phyloP scores from a whole-genome alignment of 75 land plant species.

The Selaginella moellendorffii region DNA sequence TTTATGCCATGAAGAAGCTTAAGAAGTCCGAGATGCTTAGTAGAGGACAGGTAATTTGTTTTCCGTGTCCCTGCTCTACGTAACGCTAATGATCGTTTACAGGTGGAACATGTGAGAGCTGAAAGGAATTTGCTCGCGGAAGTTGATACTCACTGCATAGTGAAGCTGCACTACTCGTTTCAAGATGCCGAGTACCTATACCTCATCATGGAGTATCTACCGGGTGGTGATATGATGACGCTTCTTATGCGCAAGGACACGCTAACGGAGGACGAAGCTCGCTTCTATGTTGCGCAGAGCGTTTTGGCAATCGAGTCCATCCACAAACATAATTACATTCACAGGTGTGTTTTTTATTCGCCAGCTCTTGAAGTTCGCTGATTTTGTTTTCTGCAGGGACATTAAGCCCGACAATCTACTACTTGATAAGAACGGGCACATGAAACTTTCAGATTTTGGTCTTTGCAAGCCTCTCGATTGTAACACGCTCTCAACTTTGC shows the following conservation, averaged over 20 bases:
- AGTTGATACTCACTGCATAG: conserved; percentile 79
- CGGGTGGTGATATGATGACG: conserved; percentile 94
- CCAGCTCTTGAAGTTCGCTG: background rate
- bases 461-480: conserved; percentile 84
- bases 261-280: conserved; percentile 63
- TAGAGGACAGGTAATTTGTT: conserved; percentile 51
- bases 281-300: conserved; percentile 77
- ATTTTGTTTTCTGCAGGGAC: conserved; percentile 33
- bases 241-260: conserved; percentile 70
- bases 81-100: background rate
- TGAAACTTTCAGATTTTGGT: conserved; percentile 89
- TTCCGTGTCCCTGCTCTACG: background rate
- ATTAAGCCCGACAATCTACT: conserved; percentile 86
- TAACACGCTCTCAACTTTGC: conserved; percentile 36
- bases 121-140: conserved; percentile 84
- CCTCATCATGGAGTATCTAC: conserved; percentile 83
- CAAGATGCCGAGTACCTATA: conserved; percentile 81
- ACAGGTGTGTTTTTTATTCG: conserved; percentile 35
- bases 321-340: conserved; percentile 75
- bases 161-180: conserved; percentile 74
- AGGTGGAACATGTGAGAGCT: conserved; percentile 92
- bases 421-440: conserved; percentile 65
- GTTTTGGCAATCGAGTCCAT: conserved; percentile 78
- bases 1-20: conserved; percentile 76
- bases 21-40: conserved; percentile 81